Conservation (phyloP, 805 yeast species). For the Cyberlindnera lachancei region DNA sequence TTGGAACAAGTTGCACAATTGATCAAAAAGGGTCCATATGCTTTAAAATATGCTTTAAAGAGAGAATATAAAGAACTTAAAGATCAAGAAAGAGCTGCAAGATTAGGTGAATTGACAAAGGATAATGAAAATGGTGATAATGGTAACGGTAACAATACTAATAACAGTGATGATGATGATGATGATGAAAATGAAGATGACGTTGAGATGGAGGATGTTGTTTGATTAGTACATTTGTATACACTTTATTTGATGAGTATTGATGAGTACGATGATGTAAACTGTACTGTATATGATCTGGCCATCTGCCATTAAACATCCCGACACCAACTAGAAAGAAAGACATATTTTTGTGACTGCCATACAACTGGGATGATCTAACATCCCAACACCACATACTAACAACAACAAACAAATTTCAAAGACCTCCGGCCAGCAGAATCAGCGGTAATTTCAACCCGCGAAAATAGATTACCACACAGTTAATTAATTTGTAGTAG, state of each 20-base stretch:
- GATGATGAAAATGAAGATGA: conserved; percentile 66
- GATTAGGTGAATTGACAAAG: conserved; percentile 43
- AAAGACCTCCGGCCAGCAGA: too few relatives aligned
- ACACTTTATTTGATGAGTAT: background rate
- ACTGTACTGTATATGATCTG: too few relatives aligned
- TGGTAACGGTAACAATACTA: conserved; percentile 54
- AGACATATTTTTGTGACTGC: too few relatives aligned
- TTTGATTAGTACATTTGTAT: conserved; percentile 21
- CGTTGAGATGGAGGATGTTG: conserved; percentile 70
- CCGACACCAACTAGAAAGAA: too few relatives aligned
- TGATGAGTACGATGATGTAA: too few relatives aligned
- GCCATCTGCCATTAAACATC: too few relatives aligned
- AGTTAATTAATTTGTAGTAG: too few relatives aligned
- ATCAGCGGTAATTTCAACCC: too few relatives aligned
- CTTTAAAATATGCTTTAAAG: conserved; percentile 81
- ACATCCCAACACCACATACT: too few relatives aligned
- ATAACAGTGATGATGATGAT: conserved; percentile 29
- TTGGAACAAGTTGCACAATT: conserved; percentile 83
- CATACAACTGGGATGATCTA: too few relatives aligned
- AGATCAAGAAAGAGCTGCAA: conserved; percentile 69
- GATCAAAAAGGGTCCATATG: conserved; percentile 93
- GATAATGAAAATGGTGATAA: conserved; percentile 36
- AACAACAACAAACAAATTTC: too few relatives aligned
- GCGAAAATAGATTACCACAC: too few relatives aligned
- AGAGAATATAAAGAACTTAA: conserved; percentile 79